Base-by-base conservation (phyloP, 2,329 filamentous ascomycete species). In the Fusarium sp. region DNA sequence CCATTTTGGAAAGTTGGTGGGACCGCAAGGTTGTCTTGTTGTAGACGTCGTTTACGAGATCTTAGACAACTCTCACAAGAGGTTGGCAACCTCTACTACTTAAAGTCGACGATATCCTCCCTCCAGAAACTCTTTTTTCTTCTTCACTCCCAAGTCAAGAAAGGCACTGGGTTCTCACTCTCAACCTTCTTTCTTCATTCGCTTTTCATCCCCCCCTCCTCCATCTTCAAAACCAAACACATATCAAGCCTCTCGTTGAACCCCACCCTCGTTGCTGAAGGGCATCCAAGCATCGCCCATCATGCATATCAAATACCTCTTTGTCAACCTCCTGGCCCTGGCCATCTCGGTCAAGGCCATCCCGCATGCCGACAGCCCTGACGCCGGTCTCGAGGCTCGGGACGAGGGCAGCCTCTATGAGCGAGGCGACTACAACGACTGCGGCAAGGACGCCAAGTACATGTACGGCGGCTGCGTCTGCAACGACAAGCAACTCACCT, bases 261-360 rank as follows among this genome's bases (percentile, higher is more conserved):
- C 5, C 34, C n/a, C 41, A 50, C 40, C 50, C 58, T 52, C 52
- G 28, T 18, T 52, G 52, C 44, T 37, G 39, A 59, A 72, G 64
- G 68, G 68, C 62, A 36, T 52, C 23, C 51, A 60, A 43, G 27
- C 28, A 36, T 55, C 61, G 70, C 70, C 70, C 60, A 66, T 43
- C 54, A 72, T 72, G 70, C 70, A 71, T 64, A 57, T 73, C 60
- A 72, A 73, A 23, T 48, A 71, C 23, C 51, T 72, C 11, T 23
- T 72, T 34, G 31, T 71, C 66, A 73, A 70, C 60, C 47, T 70
- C 18, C 39, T 71, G 28, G 70, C 66, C 34, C 27, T 71, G 62
- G 7, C 70, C 60, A 55, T 71, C 37, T 57, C 70, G 37, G 70
- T 71, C 64, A 71, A 71, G 63, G 70, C 70, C 16, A 52, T 73